These are phyloP conservation scores for Paraphaeosphaeria minitans DNA, from an alignment of 2,329 filamentous ascomycete species.

Conservation along the genomic window DNA sequence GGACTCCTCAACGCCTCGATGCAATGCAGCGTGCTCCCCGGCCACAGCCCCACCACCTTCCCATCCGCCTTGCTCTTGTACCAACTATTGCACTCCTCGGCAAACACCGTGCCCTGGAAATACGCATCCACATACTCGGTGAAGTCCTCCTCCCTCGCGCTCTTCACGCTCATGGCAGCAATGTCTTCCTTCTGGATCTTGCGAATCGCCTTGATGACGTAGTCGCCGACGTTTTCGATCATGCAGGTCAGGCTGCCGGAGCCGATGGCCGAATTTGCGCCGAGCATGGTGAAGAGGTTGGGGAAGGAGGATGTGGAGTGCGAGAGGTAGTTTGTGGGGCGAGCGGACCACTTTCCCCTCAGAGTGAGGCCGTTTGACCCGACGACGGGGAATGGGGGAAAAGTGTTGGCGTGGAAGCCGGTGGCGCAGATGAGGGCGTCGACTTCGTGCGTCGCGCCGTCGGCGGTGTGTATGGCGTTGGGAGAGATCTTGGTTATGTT, in stretches of 20 bases:
- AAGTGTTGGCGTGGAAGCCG: conserved; percentile 48
- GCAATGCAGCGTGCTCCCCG: conserved; percentile 39
- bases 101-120: conserved; percentile 41
- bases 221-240: conserved; percentile 49
- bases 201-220: conserved; percentile 47
- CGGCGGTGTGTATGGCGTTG: conserved; percentile 48
- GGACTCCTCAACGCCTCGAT: conserved; percentile 40
- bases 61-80: conserved; percentile 38
- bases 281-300: conserved; percentile 52
- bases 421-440: conserved; percentile 55
- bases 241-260: conserved; percentile 49
- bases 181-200: conserved; percentile 53
- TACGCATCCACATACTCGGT: conserved; percentile 39
- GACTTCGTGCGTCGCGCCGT: conserved; percentile 46
- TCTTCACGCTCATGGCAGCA: conserved; percentile 41
- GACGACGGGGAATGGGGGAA: conserved; percentile 47
- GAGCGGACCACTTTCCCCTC: conserved; percentile 40
- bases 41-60: conserved; percentile 42
- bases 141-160: conserved; percentile 37
- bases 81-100: conserved; percentile 44
- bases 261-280: conserved; percentile 49
- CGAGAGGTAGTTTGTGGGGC: conserved; percentile 39
- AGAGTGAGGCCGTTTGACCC: conserved; percentile 40
- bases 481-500: conserved; percentile 44
- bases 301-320: conserved; percentile 40